phyloP scores from a whole-genome alignment of 2,329 filamentous ascomycete genomes.

The Penicillium sp. region DNA sequence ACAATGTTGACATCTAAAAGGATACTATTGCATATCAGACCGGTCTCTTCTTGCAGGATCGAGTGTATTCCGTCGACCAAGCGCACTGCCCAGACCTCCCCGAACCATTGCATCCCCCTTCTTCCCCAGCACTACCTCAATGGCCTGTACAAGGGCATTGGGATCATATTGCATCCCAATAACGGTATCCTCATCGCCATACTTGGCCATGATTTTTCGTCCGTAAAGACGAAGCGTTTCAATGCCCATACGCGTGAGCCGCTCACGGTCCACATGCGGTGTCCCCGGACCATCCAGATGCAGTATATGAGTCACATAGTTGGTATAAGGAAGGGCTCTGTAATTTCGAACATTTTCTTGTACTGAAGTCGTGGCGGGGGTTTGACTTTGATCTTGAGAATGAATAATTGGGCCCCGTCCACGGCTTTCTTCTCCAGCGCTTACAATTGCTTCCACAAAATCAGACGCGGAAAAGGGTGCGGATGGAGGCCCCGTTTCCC shows the following conservation, averaged over 20 bases:
- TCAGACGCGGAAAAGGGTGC: slow-evolving; percentile 70
- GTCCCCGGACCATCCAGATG: slow-evolving; percentile 70
- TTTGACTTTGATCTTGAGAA: neutral
- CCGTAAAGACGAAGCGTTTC: slow-evolving; percentile 76
- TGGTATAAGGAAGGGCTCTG: slow-evolving; percentile 50
- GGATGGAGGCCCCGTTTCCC: slow-evolving; percentile 73
- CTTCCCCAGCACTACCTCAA: slow-evolving; percentile 73
- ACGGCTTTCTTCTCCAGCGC: slow-evolving; percentile 68
- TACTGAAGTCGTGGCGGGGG: slow-evolving; percentile 5
- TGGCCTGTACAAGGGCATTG: slow-evolving; percentile 67
- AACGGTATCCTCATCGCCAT: slow-evolving; percentile 48
- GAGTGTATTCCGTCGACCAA: slow-evolving; percentile 60
- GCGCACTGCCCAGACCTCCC: slow-evolving; percentile 37
- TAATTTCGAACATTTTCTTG: slow-evolving; percentile 9
- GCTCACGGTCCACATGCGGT: slow-evolving; percentile 66
- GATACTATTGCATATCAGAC: neutral
- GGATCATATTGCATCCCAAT: slow-evolving; percentile 69
- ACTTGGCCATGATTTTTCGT: slow-evolving; percentile 47
- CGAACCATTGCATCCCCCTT: slow-evolving; percentile 52
- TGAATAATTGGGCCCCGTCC: slow-evolving; percentile 34
- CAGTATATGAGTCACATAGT: slow-evolving; percentile 80
- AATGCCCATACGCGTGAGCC: slow-evolving; percentile 66
- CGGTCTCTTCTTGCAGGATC: slow-evolving; percentile 23
- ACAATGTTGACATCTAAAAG: neutral
- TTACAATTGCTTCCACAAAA: slow-evolving; percentile 76